Evolutionary conservation across 768 basidiomycete species (phyloP).

Genomic region (Lactarius tabidus): DNA sequence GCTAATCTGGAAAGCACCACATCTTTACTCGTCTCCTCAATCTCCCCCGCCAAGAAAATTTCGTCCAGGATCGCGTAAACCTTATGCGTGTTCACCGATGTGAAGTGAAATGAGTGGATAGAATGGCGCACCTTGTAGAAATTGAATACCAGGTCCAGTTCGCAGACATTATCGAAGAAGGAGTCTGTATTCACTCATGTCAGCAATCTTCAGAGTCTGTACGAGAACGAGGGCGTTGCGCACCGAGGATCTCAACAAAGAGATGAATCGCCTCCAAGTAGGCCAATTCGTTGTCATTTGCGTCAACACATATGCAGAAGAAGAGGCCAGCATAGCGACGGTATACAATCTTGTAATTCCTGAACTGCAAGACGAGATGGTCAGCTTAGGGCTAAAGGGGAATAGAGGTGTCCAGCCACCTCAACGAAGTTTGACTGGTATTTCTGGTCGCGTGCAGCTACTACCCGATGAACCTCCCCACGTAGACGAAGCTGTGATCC

Average conservation of each 20-base stretch:
- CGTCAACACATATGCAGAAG: slow-evolving; percentile 96
- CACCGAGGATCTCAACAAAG: slow-evolving; percentile 96
- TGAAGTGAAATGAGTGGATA: neutral
- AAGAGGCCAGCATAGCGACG: slow-evolving; percentile 95
- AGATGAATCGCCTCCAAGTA: slow-evolving; percentile 97
- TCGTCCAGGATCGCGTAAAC: slow-evolving; percentile 99
- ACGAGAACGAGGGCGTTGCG: slow-evolving; percentile 29
- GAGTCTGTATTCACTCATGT: slow-evolving; percentile 54
- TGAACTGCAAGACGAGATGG: slow-evolving; percentile 56
- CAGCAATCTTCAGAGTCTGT: slow-evolving; percentile 3
- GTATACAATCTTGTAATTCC: slow-evolving; percentile 97
- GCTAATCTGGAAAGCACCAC: slow-evolving; percentile 90
- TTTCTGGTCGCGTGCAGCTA: slow-evolving; percentile 96
- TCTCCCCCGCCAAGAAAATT: slow-evolving; percentile 96
- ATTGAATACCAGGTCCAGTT: slow-evolving; percentile 96
- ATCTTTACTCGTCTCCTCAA: slow-evolving; percentile 97
- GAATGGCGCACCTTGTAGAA: slow-evolving; percentile 80
- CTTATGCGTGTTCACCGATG: slow-evolving; percentile 38
- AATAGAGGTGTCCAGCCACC: slow-evolving; percentile 44
- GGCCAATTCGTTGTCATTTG: slow-evolving; percentile 96
- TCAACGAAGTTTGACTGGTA: slow-evolving; percentile 99
- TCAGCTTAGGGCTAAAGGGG: slow-evolving; percentile 3
- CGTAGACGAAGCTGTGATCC: slow-evolving; percentile 73
- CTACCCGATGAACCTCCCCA: slow-evolving; percentile 93
- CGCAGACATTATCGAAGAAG: slow-evolving; percentile 99